Conservation (phyloP, 495 filamentous ascomycete genomes). For the Annulohypoxylon moriforme region DNA sequence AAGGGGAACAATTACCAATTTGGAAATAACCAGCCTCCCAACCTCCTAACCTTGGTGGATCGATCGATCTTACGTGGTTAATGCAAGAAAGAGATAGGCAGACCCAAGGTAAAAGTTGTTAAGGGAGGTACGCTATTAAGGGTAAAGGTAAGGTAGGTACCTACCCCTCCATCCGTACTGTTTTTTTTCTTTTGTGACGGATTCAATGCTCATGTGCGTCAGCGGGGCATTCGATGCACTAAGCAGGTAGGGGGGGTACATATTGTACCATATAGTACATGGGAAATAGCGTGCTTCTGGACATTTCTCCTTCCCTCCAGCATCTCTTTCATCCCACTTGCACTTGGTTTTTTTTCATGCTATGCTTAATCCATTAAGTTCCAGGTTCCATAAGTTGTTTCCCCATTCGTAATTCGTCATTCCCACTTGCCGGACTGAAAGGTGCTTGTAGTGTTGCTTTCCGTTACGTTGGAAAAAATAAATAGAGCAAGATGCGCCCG, state of each 20-base stretch:
- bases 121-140: neutral
- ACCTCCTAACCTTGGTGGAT: constrained; percentile 1
- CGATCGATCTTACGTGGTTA: constrained; percentile 30
- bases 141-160: neutral
- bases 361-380: neutral
- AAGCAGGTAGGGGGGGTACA: constrained; percentile 20
- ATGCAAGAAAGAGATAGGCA: neutral
- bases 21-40: constrained; percentile 20
- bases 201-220: constrained; percentile 21
- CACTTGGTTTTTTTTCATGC: neutral
- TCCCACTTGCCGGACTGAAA: constrained; percentile 24
- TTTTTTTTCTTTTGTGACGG: neutral
- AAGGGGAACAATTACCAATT: constrained; percentile 7
- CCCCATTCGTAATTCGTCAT: constrained; percentile 3
- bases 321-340: neutral
- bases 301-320: constrained; percentile 28
- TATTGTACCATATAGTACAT: neutral
- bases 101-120: neutral
- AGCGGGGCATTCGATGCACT: constrained; percentile 38
- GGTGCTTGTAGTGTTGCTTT: constrained; percentile 13
- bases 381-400: neutral
- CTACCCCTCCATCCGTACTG: constrained; percentile 33
- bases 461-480: constrained; percentile 26
- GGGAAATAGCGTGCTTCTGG: constrained; percentile 31
- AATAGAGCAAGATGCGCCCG: constrained; percentile 48